Base-by-base conservation (phyloP, 108 stramenopile species). In the Cylindrotheca fusiformis region DNA sequence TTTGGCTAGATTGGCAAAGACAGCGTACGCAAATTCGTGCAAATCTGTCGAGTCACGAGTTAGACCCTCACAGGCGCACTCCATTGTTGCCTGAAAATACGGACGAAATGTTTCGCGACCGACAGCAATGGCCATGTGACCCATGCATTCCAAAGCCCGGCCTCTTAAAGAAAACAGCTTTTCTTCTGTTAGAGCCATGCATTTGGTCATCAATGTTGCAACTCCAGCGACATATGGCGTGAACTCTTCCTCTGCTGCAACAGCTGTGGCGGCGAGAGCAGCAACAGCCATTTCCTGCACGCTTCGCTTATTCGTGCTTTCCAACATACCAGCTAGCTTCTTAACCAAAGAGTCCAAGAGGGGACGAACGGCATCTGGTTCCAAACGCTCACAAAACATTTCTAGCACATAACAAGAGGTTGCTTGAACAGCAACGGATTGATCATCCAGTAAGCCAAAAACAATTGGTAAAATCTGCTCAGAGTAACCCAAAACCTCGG, bases 211-310 rank as follows among this genome's bases (percentile, higher is more conserved):
- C 45, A 95, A 66, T 3, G 68, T 64, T 21, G 94, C 90, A 6
- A 94, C 90, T 32, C 85, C 91, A 57, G 72, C 74, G 53, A 98
- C 80, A 67, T 97, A 99, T 1, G 97, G 98, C 6, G 94, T 82
- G 69, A 99, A 99, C 63, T 88, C 94, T 62, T 95, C 88, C 68
- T 97, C 96, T 1, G 98, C 97, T 0, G 96, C 96, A 2, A 99
- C 93, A 20, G 98, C 98, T 10, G 95, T 96, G 1, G 98, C 96
- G 0, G 97, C 95, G 66, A 99, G 69, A 3, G 98, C 98, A 3
- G 97, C 96, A 2, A 97, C 94, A 2, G 96, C 86, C 97, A 98
- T 98, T 79, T 98, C 97, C 76, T 96, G 93, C 29, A 97, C 93
- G 52, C 83, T 85, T 63, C 90, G 76, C 72, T 96, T 96, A 32